Evolutionary conservation across 139 green algal species (phyloP).

Genomic region (Pseudopediastrum boryanum): DNA sequence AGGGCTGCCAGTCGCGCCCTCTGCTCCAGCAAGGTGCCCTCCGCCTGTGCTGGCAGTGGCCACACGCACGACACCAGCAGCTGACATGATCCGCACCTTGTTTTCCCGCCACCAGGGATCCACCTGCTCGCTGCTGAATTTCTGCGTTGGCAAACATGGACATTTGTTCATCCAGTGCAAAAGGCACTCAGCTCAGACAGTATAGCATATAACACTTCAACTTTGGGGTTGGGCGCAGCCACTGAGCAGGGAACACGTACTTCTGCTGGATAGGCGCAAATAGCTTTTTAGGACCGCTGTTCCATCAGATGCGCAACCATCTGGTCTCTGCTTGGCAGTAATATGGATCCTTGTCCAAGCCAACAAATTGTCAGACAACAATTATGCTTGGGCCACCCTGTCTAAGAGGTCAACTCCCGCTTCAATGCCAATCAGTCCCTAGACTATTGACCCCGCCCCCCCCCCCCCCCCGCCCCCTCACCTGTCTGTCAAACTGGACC

Average conservation of each 20-base stretch:
- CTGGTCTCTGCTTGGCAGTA: no score
- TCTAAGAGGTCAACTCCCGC: background rate
- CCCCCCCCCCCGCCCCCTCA: no score
- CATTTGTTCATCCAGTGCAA: background rate
- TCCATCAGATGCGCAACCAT: background rate
- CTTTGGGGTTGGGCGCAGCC: background rate
- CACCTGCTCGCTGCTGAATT: conserved; percentile 1
- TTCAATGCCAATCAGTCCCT: no score
- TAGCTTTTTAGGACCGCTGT: background rate
- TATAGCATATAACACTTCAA: background rate
- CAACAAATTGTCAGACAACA: background rate
- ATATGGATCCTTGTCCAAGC: background rate
- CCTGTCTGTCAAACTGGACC: conserved; percentile 21
- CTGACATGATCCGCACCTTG: no score
- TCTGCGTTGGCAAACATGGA: background rate
- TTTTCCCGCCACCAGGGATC: background rate
- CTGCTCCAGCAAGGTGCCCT: no score
- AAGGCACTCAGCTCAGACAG: background rate
- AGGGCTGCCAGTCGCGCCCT: no score
- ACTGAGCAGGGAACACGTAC: background rate
- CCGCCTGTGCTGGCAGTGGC: no score
- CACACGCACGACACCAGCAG: no score
- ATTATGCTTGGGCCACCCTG: background rate
- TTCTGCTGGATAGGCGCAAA: background rate
- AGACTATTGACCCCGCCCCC: no score